Percentiles rank a stretch among this genome's conserved stretches.
Conservation (phyloP, 2,329 filamentous ascomycete species). For the Sarocladiaceae sp. region DNA sequence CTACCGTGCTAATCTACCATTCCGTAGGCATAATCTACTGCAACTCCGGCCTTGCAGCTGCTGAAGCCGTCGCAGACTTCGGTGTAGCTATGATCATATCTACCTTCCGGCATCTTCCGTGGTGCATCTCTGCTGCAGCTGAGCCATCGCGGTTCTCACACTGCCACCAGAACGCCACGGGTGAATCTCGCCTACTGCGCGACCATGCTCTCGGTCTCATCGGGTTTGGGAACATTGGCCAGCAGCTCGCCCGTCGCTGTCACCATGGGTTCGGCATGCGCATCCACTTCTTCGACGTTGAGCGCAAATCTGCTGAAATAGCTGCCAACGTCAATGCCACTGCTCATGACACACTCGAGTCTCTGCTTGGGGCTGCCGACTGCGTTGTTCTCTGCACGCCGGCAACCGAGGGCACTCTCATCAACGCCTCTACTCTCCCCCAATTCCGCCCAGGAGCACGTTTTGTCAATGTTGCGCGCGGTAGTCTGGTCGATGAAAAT, state of each 20-base stretch:
- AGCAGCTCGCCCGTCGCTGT: constrained; percentile 49
- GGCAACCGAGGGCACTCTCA: constrained; percentile 29
- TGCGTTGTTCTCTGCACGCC: constrained; percentile 59
- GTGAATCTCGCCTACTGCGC: constrained; percentile 57
- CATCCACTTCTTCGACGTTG: constrained; percentile 57
- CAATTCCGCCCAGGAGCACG: constrained; percentile 48
- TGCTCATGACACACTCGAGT: constrained; percentile 44
- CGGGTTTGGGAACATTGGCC: constrained; percentile 62
- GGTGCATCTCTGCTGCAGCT: constrained; percentile 53
- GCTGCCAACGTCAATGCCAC: constrained; percentile 31
- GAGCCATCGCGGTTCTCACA: constrained; percentile 39
- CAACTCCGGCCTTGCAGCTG: constrained; percentile 63
- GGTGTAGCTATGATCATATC: constrained; percentile 62
- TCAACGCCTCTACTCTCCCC: constrained; percentile 40
- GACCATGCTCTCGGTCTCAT: constrained; percentile 58
- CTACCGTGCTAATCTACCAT: neutral
- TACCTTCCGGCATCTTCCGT: constrained; percentile 62
- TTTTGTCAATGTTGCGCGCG: constrained; percentile 61
- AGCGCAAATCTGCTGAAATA: constrained; percentile 37
- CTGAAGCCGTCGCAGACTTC: constrained; percentile 68
- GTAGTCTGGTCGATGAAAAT: constrained; percentile 58
- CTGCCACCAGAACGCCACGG: constrained; percentile 55
- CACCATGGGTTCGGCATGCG: constrained; percentile 57
- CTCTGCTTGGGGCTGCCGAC: constrained; percentile 47
- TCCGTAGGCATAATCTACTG: constrained; percentile 58